Percentiles rank a stretch among this genome's conserved stretches.
phyloP scores from a whole-genome alignment of 805 yeast genomes.

The Grigorovia yakushimaensis region DNA sequence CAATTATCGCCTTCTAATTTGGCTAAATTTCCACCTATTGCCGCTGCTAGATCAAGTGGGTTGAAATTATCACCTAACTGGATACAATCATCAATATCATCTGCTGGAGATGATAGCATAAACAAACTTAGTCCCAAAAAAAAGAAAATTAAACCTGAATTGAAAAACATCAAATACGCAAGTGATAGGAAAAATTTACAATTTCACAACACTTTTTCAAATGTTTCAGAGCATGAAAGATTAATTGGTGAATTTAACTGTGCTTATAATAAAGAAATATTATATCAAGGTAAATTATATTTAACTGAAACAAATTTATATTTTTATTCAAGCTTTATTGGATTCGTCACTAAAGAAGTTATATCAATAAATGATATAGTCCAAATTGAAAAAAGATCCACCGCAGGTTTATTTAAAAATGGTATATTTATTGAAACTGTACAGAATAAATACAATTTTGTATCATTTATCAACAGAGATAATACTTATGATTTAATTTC shows the following conservation, averaged over 20 bases:
- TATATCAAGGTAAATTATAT: constrained; percentile 58
- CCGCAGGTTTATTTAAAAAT: constrained; percentile 62
- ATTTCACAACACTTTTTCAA: constrained; percentile 50
- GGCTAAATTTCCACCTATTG: neutral
- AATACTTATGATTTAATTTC: constrained; percentile 39
- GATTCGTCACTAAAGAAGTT: constrained; percentile 50
- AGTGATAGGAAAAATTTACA: constrained; percentile 45
- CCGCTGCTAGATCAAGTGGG: neutral
- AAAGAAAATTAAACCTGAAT: neutral
- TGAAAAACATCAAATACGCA: constrained; percentile 27
- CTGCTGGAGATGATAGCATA: neutral
- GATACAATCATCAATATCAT: neutral
- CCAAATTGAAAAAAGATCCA: constrained; percentile 52
- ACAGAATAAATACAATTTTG: constrained; percentile 54
- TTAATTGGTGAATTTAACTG: constrained; percentile 56
- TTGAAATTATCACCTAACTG: neutral
- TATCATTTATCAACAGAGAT: constrained; percentile 57
- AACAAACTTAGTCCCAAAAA: neutral
- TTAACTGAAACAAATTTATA: constrained; percentile 45
- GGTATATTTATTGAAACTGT: constrained; percentile 55
- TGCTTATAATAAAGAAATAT: constrained; percentile 55
- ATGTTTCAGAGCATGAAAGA: constrained; percentile 32
- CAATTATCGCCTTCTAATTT: constrained; percentile 18
- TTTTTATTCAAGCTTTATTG: constrained; percentile 59
- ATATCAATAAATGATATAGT: constrained; percentile 54